A percentile compares a stretch with the other conserved stretches of the same genome.
phyloP scores from a whole-genome alignment of 768 basidiomycete genomes.

The Paxillus involutus region DNA sequence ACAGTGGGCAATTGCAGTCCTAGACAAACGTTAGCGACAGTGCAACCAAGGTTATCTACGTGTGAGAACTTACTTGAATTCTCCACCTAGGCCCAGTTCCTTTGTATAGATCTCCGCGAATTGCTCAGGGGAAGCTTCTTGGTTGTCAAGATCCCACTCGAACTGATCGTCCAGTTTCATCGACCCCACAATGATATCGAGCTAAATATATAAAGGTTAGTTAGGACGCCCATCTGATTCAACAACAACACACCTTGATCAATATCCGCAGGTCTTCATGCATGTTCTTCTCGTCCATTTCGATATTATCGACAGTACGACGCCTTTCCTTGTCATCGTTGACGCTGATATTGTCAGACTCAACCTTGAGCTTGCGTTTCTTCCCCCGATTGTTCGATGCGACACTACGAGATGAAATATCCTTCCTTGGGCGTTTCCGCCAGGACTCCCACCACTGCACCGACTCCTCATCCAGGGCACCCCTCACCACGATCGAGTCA shows the following conservation, averaged over 20 bases:
- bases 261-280: conserved; percentile 89
- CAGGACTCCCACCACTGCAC: conserved; percentile 71
- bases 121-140: conserved; percentile 80
- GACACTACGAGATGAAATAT: conserved; percentile 26
- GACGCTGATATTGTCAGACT: conserved; percentile 22
- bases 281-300: conserved; percentile 61
- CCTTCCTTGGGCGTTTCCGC: conserved; percentile 49
- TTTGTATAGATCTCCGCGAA: conserved; percentile 86
- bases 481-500: conserved; percentile 26
- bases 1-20: conserved; percentile 92
- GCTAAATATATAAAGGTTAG: conserved; percentile 42
- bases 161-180: conserved; percentile 96
- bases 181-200: conserved; percentile 92
- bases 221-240: background rate
- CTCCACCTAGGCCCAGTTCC: conserved; percentile 87
- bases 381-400: conserved; percentile 36
- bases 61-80: conserved; percentile 73
- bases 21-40: conserved; percentile 33
- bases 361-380: conserved; percentile 40
- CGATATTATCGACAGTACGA: conserved; percentile 59
- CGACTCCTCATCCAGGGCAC: conserved; percentile 49
- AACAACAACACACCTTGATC: conserved; percentile 68
- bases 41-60: background rate
- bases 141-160: conserved; percentile 93
- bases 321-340: conserved; percentile 42